Conservation (phyloP, 1,139 yeast genomes). For the Geotrichum fermentans region DNA sequence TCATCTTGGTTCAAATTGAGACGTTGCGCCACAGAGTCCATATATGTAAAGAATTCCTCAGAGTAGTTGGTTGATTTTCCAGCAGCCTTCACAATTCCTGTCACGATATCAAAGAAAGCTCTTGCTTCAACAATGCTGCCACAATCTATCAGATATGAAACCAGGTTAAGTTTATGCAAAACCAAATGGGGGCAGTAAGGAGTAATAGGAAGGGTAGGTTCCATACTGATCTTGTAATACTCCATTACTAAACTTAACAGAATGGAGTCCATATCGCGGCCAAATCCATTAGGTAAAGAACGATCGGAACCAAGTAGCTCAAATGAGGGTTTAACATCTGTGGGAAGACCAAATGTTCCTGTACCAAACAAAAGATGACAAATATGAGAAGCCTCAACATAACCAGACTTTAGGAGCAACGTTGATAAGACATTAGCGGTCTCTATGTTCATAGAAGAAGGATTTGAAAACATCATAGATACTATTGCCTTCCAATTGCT, state of each 20-base stretch:
- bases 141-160: conserved; percentile 58
- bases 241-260: conserved; percentile 72
- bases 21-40: conserved; percentile 37
- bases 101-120: conserved; percentile 52
- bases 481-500: conserved; percentile 37
- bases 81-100: conserved; percentile 43
- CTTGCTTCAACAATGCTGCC: conserved; percentile 57
- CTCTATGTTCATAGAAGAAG: conserved; percentile 32
- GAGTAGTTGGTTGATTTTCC: conserved; percentile 43
- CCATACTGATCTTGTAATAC: conserved; percentile 36
- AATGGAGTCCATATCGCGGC: conserved; percentile 42
- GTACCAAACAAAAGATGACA: conserved; percentile 45
- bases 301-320: conserved; percentile 18
- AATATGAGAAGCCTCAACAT: conserved; percentile 36
- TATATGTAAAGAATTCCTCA: conserved; percentile 38
- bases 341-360: conserved; percentile 22
- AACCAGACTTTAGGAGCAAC: conserved; percentile 31
- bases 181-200: conserved; percentile 49
- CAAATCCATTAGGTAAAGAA: conserved; percentile 24
- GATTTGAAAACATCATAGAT: conserved; percentile 34
- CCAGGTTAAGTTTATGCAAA: conserved; percentile 56
- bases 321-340: conserved; percentile 1
- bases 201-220: conserved; percentile 33
- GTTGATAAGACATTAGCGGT: conserved; percentile 37
- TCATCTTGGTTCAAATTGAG: conserved; percentile 35